These are phyloP conservation scores for Rhizopogon vinicolor DNA, from an alignment of 768 basidiomycete species.

Conservation along the genomic window DNA sequence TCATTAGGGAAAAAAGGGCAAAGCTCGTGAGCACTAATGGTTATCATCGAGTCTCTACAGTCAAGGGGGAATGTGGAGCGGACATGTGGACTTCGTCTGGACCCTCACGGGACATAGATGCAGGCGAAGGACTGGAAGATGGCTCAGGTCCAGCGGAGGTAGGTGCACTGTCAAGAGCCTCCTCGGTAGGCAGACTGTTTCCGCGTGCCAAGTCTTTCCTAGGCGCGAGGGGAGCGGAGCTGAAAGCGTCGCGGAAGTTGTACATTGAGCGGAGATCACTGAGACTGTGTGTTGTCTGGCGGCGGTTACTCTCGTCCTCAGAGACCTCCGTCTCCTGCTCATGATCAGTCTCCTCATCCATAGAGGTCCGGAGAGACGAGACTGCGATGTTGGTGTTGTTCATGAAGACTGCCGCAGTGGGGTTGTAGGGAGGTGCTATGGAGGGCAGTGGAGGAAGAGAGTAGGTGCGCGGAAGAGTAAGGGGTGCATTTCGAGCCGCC, in stretches of 20 bases:
- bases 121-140: not conserved
- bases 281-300: slow-evolving; percentile 9
- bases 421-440: slow-evolving; percentile 20
- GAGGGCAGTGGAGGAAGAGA: slow-evolving; percentile 28
- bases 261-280: slow-evolving; percentile 25
- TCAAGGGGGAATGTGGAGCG: not conserved
- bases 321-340: slow-evolving; percentile 28
- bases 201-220: not conserved
- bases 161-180: not conserved
- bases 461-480: slow-evolving; percentile 28
- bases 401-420: slow-evolving; percentile 24
- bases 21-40: not conserved
- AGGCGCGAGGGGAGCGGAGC: not conserved
- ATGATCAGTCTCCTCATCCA: slow-evolving; percentile 25
- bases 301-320: slow-evolving; percentile 20
- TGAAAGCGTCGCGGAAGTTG: slow-evolving; percentile 16
- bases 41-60: not conserved
- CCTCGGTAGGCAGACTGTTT: not conserved
- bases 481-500: slow-evolving; percentile 23
- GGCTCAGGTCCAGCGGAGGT: not conserved
- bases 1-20: not conserved
- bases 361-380: slow-evolving; percentile 29
- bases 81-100: not conserved
- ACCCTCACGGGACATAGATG: not conserved
- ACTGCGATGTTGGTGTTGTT: slow-evolving; percentile 32